Evolutionary conservation across 2,329 filamentous ascomycete species (phyloP), one percentile per base, ranked within the genome.

Genomic region (Thermomyces lanuginosus): DNA sequence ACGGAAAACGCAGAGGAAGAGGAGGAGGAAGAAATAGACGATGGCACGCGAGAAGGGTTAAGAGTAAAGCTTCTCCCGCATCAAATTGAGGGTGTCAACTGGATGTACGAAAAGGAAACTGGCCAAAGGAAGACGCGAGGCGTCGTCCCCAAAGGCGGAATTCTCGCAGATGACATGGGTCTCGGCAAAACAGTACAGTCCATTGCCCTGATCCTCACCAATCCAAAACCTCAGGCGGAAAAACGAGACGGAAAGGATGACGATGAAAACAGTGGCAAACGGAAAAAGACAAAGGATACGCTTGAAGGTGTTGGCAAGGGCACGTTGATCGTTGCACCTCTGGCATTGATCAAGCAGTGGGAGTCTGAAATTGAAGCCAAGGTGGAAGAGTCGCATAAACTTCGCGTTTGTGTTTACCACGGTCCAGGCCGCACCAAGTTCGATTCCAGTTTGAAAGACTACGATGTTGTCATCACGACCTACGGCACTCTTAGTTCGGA

Each of bases 301-400:
- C 61, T 77, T n/a, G 64, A 70, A 5, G 63, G 66, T 5, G 60
- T 84, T 13, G 72, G 76, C 39, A 84, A 78, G 46, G 72, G 74
- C 6, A 98, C 89, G 0, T 63, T 98, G 7, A 83, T 98, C 5
- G 80, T 98, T 27, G 89, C 89, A 2, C 89, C 89, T 1, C 59
- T 98, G 16, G 86, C 89, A 5, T 63, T 98, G 22, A 95, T 98
- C 56, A 79, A 89, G 41, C 89, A 98, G 51, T 98, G 89, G 89
- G 89, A 98, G 54, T 63, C 74, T 1, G 89, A 98, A 51, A 82
- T 98, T 45, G 76, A 76, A 41, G 75, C 79, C 29, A 92, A 82
- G 48, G 72, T 95, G 20, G 59, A 68, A 22, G 60, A 63, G 18
- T 66, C 68, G 3, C 78, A 84, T 37, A 65, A 63, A 11, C 61